phyloP scores from a whole-genome alignment of 768 basidiomycete genomes.

The Rhizopogon salebrosus region DNA sequence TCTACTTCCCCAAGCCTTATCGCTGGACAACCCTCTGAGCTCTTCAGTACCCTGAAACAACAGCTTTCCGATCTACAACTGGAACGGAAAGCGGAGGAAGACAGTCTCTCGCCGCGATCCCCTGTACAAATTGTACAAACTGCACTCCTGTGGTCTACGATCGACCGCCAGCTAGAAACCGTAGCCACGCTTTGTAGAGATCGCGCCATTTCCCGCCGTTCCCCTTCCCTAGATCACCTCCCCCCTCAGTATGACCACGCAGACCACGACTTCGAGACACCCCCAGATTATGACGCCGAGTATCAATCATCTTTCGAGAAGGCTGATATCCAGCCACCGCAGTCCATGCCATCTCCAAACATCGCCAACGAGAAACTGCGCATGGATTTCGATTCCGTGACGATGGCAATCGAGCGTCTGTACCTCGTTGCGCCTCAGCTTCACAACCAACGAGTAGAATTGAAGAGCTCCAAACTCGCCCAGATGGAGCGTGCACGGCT shows the following conservation, averaged over 20 bases:
- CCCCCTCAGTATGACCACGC: conserved; percentile 52
- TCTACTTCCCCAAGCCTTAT: conserved; percentile 7
- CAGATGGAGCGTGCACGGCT: conserved; percentile 69
- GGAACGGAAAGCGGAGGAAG: background rate
- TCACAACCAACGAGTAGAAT: conserved; percentile 89
- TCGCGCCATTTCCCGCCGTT: conserved; percentile 28
- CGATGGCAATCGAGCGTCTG: conserved; percentile 84
- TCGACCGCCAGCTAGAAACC: conserved; percentile 69
- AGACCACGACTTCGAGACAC: conserved; percentile 17
- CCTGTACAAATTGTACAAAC: conserved; percentile 52
- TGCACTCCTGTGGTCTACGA: conserved; percentile 66
- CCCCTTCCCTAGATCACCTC: conserved; percentile 25
- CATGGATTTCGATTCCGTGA: conserved; percentile 79
- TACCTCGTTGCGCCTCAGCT: conserved; percentile 85
- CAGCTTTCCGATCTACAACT: conserved; percentile 66
- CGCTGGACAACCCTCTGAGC: conserved; percentile 25
- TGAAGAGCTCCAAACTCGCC: conserved; percentile 62
- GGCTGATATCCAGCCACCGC: conserved; percentile 8
- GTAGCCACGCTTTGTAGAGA: conserved; percentile 64
- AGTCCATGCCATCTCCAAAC: conserved; percentile 6
- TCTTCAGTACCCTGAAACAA: conserved; percentile 58
- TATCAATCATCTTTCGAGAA: conserved; percentile 5
- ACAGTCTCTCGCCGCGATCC: conserved; percentile 8
- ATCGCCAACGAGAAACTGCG: conserved; percentile 36
- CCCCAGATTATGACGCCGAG: conserved; percentile 21